phyloP scores from a whole-genome alignment of 805 yeast species.

The Sugiyamaella qingdaonensis region DNA sequence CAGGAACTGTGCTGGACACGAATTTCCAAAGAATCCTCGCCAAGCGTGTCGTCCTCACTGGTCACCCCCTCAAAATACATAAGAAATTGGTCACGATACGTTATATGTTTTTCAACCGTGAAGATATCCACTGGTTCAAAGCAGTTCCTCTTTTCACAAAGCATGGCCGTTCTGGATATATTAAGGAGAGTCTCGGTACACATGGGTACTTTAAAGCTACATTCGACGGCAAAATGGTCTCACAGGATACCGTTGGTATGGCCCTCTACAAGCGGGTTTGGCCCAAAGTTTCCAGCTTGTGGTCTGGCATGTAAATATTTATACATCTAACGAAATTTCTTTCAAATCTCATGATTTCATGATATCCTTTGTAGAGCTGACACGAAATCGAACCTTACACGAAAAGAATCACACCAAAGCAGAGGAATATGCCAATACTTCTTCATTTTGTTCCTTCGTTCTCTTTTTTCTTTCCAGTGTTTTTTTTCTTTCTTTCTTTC shows the following conservation, averaged over 20 bases:
- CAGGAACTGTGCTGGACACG: constrained; percentile 83
- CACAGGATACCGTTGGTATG: constrained; percentile 94
- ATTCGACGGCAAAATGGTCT: constrained; percentile 82
- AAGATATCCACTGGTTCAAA: constrained; percentile 85
- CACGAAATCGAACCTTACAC: no score
- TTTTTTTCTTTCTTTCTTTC: no score
- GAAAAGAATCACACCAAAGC: no score
- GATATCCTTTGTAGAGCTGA: no score
- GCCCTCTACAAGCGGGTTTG: constrained; percentile 88
- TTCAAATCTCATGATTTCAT: no score
- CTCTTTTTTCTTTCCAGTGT: no score
- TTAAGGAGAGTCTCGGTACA: constrained; percentile 93
- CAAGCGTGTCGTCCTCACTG: constrained; percentile 85
- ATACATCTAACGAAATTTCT: not conserved
- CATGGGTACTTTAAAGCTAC: constrained; percentile 97
- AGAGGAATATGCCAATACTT: no score
- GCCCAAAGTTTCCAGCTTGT: constrained; percentile 49
- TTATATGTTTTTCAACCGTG: constrained; percentile 93
- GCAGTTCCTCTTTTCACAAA: constrained; percentile 90
- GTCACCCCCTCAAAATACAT: constrained; percentile 93
- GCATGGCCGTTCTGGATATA: constrained; percentile 89
- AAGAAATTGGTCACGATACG: constrained; percentile 86
- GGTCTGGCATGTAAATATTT: constrained; percentile 13
- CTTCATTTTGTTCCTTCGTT: no score
- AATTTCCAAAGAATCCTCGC: constrained; percentile 83